These are phyloP conservation scores for Penicillium pancosmium DNA, from an alignment of 495 filamentous ascomycete genomes.

Conservation along the genomic window DNA sequence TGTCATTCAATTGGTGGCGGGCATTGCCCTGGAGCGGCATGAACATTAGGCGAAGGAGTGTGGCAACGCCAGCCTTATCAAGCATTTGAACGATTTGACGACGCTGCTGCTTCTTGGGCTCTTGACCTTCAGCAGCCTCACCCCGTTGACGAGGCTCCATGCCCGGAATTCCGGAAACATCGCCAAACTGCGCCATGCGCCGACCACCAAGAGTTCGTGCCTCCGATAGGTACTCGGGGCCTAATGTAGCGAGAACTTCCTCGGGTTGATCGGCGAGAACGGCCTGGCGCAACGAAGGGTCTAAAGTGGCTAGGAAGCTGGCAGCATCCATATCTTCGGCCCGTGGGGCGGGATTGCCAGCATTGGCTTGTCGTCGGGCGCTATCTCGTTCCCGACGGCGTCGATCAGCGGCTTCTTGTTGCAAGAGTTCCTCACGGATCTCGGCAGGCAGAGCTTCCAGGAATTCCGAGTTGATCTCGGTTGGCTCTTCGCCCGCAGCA, in stretches of 20 bases:
- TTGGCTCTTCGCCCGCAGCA: conserved; percentile 79
- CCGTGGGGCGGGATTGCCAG: conserved; percentile 54
- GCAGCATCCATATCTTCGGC: conserved; percentile 92
- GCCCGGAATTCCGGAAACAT: conserved; percentile 40
- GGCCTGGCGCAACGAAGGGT: conserved; percentile 79
- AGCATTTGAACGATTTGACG: conserved; percentile 91
- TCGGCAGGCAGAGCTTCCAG: conserved; percentile 88
- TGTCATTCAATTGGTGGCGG: conserved; percentile 76
- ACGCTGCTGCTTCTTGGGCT: conserved; percentile 69
- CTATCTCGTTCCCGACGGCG: conserved; percentile 85
- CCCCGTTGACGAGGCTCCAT: conserved; percentile 48
- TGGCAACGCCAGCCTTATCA: conserved; percentile 93
- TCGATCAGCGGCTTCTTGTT: conserved; percentile 86
- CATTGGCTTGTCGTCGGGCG: conserved; percentile 61
- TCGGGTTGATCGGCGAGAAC: conserved; percentile 91
- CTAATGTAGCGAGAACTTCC: conserved; percentile 81
- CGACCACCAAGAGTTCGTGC: conserved; percentile 71
- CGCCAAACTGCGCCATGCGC: conserved; percentile 62
- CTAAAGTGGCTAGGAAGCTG: conserved; percentile 88
- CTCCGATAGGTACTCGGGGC: conserved; percentile 81
- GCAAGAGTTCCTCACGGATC: conserved; percentile 84
- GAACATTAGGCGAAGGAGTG: conserved; percentile 94
- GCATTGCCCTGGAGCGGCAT: conserved; percentile 84
- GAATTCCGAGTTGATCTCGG: conserved; percentile 91
- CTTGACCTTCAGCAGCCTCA: conserved; percentile 43